These are phyloP conservation scores for Geotrichum europaeum DNA, from an alignment of 1,139 yeast species.

Conservation along the genomic window DNA sequence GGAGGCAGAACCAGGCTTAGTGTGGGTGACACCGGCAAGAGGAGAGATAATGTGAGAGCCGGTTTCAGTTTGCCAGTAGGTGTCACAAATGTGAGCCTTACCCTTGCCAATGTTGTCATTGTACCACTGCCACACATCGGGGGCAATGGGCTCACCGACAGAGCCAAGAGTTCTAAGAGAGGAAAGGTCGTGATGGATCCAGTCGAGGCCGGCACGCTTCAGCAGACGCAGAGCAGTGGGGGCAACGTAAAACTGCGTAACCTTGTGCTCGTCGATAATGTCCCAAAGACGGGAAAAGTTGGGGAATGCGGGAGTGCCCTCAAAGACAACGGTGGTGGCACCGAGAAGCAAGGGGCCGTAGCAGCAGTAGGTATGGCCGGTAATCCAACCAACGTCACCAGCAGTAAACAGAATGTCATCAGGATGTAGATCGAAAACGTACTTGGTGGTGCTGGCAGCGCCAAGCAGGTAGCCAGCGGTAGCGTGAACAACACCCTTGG, in stretches of 20 bases:
- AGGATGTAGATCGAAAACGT: conserved; percentile 69
- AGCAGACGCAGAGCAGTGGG: conserved; percentile 82
- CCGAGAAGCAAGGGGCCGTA: conserved; percentile 77
- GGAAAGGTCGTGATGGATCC: conserved; percentile 57
- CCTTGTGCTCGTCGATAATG: conserved; percentile 69
- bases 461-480: conserved; percentile 77
- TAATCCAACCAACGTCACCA: conserved; percentile 87
- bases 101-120: conserved; percentile 73
- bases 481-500: conserved; percentile 65
- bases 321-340: conserved; percentile 76
- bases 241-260: conserved; percentile 81
- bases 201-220: conserved; percentile 74
- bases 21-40: conserved; percentile 79
- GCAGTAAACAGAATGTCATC: conserved; percentile 74
- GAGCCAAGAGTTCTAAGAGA: conserved; percentile 72
- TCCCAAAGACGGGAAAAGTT: conserved; percentile 77
- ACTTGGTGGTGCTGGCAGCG: conserved; percentile 62
- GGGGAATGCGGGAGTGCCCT: conserved; percentile 85
- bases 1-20: conserved; percentile 90
- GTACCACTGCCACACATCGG: conserved; percentile 93
- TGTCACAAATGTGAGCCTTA: conserved; percentile 72
- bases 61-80: conserved; percentile 94
- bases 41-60: conserved; percentile 90
- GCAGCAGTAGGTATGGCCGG: conserved; percentile 79
- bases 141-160: conserved; percentile 90